These are phyloP conservation scores for Neurospora cerealis DNA, from an alignment of 495 filamentous ascomycete genomes.

Conservation along the genomic window DNA sequence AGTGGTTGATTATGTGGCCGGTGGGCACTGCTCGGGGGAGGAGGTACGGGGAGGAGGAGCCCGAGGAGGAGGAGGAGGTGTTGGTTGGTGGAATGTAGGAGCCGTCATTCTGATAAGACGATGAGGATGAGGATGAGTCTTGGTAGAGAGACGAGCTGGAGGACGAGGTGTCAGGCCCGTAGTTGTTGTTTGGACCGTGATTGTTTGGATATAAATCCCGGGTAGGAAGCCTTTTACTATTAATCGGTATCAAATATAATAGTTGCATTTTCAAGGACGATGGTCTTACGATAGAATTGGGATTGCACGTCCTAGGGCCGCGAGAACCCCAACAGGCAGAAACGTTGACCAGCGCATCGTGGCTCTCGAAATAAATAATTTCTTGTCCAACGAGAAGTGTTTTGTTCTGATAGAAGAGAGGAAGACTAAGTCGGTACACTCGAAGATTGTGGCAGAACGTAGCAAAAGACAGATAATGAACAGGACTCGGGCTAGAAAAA, in stretches of 20 bases:
- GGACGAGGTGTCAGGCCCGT: neutral
- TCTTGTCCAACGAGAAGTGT: neutral
- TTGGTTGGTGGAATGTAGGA: too few species aligned
- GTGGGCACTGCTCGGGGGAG: conserved; percentile 7
- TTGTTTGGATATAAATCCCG: neutral
- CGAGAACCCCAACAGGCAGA: neutral
- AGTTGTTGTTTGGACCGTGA: neutral
- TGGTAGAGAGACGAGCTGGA: neutral
- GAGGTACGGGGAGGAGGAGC: neutral
- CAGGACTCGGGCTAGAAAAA: neutral
- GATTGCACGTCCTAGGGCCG: neutral
- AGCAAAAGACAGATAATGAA: neutral
- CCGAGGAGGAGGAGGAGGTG: neutral
- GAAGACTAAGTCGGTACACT: neutral
- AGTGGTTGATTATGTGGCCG: conserved; percentile 44
- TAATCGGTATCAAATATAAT: neutral
- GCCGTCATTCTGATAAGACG: too few species aligned
- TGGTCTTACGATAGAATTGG: neutral
- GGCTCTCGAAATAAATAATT: neutral
- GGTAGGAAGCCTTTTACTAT: neutral
- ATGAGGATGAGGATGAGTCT: neutral
- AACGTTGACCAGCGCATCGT: neutral
- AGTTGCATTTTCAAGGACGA: neutral
- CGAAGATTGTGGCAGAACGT: neutral
- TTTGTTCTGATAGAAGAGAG: neutral